Percentiles rank a stretch among this genome's conserved stretches.
These are phyloP conservation scores for Ambrosiella cleistominuta DNA, from an alignment of 2,329 filamentous ascomycete species.

Conservation along the genomic window DNA sequence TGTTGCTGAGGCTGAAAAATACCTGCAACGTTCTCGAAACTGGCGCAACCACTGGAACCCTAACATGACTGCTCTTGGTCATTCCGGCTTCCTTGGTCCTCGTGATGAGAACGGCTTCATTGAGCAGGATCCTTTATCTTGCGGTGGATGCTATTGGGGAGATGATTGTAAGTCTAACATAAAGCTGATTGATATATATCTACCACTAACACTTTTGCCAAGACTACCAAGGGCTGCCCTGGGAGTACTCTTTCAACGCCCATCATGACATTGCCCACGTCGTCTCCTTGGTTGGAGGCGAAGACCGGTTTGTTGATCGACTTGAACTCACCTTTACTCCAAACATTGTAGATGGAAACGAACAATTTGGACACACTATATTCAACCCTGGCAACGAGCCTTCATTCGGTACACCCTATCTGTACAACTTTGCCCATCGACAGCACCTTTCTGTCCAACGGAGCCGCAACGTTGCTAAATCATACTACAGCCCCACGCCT, in stretches of 20 bases:
- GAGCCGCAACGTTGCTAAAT: conserved; percentile 39
- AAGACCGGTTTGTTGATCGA: conserved; percentile 34
- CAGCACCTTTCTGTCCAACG: conserved; percentile 43
- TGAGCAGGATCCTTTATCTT: conserved; percentile 37
- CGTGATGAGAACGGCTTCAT: conserved; percentile 34
- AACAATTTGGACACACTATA: conserved; percentile 34
- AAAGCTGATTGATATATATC: not conserved
- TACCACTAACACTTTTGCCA: not conserved
- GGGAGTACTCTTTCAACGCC: conserved; percentile 55
- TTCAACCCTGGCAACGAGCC: conserved; percentile 55
- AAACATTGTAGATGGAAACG: conserved; percentile 25
- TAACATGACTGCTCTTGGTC: conserved; percentile 36
- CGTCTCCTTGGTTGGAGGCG: conserved; percentile 37
- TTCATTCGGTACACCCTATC: conserved; percentile 47
- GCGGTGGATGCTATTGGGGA: conserved; percentile 49
- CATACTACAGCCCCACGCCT: conserved; percentile 37
- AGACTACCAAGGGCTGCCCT: conserved; percentile 41
- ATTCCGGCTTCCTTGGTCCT: conserved; percentile 50
- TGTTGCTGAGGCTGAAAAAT: conserved; percentile 33
- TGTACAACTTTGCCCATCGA: conserved; percentile 49
- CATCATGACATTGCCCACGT: conserved; percentile 44
- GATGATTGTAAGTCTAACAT: conserved; percentile 26
- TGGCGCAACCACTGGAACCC: conserved; percentile 60
- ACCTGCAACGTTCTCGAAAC: conserved; percentile 44
- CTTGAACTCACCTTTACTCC: conserved; percentile 44